Evolutionary conservation across 2,329 filamentous ascomycete species (phyloP), one percentile per base, ranked within the genome.

Genomic region (Aspergillus pseudonomiae): DNA sequence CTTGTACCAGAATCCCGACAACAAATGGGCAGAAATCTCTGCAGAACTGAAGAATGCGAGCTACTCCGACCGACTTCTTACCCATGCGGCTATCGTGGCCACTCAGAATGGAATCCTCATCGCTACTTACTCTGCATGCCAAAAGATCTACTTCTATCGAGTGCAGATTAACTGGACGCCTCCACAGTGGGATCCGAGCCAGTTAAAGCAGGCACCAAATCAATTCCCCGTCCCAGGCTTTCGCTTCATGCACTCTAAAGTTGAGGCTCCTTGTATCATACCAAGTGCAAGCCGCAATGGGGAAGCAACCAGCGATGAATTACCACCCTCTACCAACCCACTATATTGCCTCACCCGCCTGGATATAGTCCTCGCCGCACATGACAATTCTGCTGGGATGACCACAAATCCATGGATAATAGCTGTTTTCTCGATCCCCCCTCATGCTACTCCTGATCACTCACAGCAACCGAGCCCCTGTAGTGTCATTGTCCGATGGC

Each of bases 401-500:
- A 83, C 85, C 79, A 66, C 81, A 74, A 59, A 85, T 41, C 87
- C 89, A 0, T 86, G 89, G 43, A 83, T 97, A 24, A 75, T 97
- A 39, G 89, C 90, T 0, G 85, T 94, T 34, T 92, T 93, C 64
- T 91, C 90, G 11, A 85, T 85, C 71, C 77, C 85, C 59, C 84
- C 83, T 60, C 78, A 78, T 66, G 80, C 82, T 61, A 83, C 81
- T 67, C 79, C 79, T 59, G 79, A 79, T 59, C 83, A 84, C 34
- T 83, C 89, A 34, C 88, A 86, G 59, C 84, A 85, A 48, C 87
- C 89, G 67, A 87, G 89, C 36, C 81, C 87, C 0, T 88, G 91
- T 69, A 96, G 89, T 68, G 86, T 94, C 46, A 83, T 98, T 65
- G 89, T 93, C 66, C 86, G 91, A 65, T 98, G 94, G 94, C 90